Evolutionary conservation across 805 yeast genomes (phyloP).

Genomic region (Metschnikowia borealis): DNA sequence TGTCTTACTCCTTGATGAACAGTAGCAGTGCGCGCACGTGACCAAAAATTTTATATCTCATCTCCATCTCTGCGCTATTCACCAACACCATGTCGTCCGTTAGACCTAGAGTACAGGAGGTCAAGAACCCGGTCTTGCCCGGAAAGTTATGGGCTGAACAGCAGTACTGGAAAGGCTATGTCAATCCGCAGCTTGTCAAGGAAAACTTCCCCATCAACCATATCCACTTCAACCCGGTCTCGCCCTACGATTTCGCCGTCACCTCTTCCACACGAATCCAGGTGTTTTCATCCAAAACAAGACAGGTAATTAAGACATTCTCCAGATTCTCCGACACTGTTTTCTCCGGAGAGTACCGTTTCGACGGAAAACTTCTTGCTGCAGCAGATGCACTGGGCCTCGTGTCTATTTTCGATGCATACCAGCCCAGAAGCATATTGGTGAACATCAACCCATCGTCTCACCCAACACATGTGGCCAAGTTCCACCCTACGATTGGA

Average conservation of each 20-base stretch:
- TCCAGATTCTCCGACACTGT: conserved; percentile 88
- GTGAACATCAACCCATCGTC: conserved; percentile 79
- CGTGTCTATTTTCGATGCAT: conserved; percentile 85
- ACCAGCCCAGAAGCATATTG: conserved; percentile 70
- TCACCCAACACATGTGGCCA: conserved; percentile 90
- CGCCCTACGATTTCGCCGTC: conserved; percentile 90
- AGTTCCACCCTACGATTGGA: conserved; percentile 75
- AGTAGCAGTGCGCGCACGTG: conserved; percentile 8
- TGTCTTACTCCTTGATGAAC: background rate
- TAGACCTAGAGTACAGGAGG: conserved; percentile 59
- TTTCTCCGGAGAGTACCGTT: conserved; percentile 84
- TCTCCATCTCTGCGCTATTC: conserved; percentile 4
- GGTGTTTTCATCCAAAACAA: conserved; percentile 87
- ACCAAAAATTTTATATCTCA: conserved; percentile 9
- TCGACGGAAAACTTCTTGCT: conserved; percentile 84
- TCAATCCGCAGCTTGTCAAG: conserved; percentile 81
- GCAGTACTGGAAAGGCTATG: conserved; percentile 86
- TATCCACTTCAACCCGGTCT: conserved; percentile 77
- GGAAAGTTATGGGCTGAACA: conserved; percentile 88
- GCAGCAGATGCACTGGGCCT: conserved; percentile 96
- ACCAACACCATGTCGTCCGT: conserved; percentile 63
- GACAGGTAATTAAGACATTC: conserved; percentile 85
- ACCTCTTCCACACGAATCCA: conserved; percentile 90
- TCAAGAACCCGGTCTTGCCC: conserved; percentile 72
- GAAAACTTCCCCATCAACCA: conserved; percentile 91